Conservation (phyloP, 805 yeast species). For the Starmerella khaoyaiensis region DNA sequence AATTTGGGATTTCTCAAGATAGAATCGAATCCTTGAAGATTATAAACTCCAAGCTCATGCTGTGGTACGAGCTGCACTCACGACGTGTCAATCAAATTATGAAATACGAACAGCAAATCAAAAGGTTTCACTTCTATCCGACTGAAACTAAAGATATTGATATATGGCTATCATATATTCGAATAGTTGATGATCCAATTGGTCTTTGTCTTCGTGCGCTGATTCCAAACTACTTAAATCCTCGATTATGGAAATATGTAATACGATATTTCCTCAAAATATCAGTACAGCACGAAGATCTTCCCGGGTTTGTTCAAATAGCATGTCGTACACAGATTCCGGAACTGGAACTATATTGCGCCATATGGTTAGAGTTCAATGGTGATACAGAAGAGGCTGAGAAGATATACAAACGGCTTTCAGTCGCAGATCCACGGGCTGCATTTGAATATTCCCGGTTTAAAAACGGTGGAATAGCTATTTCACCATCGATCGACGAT, state of each 20-base stretch:
- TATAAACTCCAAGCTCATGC: constrained; percentile 10
- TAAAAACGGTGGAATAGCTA: not conserved
- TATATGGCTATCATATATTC: constrained; percentile 54
- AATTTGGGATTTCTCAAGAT: not conserved
- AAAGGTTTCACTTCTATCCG: constrained; percentile 44
- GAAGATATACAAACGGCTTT: constrained; percentile 13
- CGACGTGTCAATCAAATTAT: constrained; percentile 46
- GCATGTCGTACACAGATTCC: constrained; percentile 16
- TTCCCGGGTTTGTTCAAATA: constrained; percentile 22
- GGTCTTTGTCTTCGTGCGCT: constrained; percentile 61
- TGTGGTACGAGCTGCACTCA: constrained; percentile 14
- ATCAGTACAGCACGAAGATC: constrained; percentile 4
- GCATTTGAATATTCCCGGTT: too few species aligned
- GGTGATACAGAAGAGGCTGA: constrained; percentile 22
- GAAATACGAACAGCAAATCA: constrained; percentile 56
- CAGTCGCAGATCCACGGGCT: too few species aligned
- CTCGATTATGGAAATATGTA: constrained; percentile 58
- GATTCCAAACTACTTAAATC: constrained; percentile 37
- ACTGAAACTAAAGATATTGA: constrained; percentile 34
- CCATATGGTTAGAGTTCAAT: constrained; percentile 23
- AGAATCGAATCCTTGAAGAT: constrained; percentile 2
- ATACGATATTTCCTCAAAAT: constrained; percentile 37
- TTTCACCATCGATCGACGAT: too few species aligned
- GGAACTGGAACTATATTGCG: constrained; percentile 21
- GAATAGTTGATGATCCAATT: constrained; percentile 29